These are phyloP conservation scores for Pichia terricola DNA, from an alignment of 1,139 yeast species.

Conservation along the genomic window DNA sequence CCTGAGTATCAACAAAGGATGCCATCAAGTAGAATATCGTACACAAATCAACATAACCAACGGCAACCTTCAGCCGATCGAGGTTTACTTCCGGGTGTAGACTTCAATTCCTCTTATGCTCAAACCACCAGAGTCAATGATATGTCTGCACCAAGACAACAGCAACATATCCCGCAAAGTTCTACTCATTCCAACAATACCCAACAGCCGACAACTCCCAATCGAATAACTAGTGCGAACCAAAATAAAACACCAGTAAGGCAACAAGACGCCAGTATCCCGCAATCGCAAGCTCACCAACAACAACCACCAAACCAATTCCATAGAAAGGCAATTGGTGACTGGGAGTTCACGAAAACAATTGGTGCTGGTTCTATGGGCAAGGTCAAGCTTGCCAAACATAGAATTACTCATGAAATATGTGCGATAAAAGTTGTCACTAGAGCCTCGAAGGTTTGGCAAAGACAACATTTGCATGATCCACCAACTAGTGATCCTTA, in stretches of 20 bases:
- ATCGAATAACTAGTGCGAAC: slow-evolving; percentile 4
- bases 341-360: slow-evolving; percentile 92
- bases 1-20: slow-evolving; percentile 15
- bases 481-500: slow-evolving; percentile 50
- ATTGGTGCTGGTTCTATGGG: slow-evolving; percentile 99
- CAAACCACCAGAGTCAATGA: not conserved
- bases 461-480: slow-evolving; percentile 67
- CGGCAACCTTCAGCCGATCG: slow-evolving; percentile 5
- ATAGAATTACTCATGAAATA: slow-evolving; percentile 67
- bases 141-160: not conserved
- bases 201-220: slow-evolving; percentile 1
- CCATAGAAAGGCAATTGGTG: slow-evolving; percentile 85
- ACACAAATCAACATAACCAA: slow-evolving; percentile 3
- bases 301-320: slow-evolving; percentile 38
- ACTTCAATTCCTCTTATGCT: slow-evolving; percentile 9
- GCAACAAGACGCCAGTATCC: not conserved
- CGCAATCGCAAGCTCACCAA: slow-evolving; percentile 6
- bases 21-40: slow-evolving; percentile 9
- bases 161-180: not conserved
- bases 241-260: too few relatives aligned
- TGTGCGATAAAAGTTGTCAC: slow-evolving; percentile 85
- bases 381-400: slow-evolving; percentile 88
- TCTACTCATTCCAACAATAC: slow-evolving; percentile 1
- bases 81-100: slow-evolving; percentile 20
- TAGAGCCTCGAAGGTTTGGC: slow-evolving; percentile 66